Base-by-base conservation (phyloP, 116 monocot genomes). In the Posidonia oceanica region DNA sequence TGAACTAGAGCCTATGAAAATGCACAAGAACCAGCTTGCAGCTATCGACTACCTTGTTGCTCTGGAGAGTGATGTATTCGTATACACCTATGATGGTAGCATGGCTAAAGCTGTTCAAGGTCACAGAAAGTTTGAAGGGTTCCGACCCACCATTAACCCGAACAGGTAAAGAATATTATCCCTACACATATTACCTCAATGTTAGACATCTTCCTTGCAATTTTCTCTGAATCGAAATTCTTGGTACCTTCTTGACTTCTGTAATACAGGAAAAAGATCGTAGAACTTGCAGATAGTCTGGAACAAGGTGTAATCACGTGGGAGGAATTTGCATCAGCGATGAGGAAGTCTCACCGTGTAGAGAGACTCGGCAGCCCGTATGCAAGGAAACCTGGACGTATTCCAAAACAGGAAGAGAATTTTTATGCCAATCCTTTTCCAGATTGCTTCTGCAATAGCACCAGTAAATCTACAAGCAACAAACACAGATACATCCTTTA, bases 71-170 rank as follows among this genome's bases (percentile, higher is more conserved):
- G 96, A 96, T 61, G 92, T 89, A 1, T 96, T 96, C 51, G 79
- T 96, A n/a, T 96, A 87, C 56, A 96, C 85, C 7, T 91, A 89
- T n/a, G 85, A 89, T 63, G 96, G 96, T 0, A 91, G 88, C 69
- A 91, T 96, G 96, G 96, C 96, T 5, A 96, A 87, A 71, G 86
- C 87, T n/a, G 86, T 96, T 55, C 81, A 80, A 48, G 96, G 96
- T 7, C 89, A 91, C 68, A 69, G 96, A 57, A 79, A 69, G 71
- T 96, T 91, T 53, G 81, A 89, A 74, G 96, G 92, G 41, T 96
- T 96, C 53, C 71, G 72, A 5, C 80, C 84, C 72, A 91, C 91
- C 39, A 85, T 96, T 14, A 86, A 79, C 65, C 96, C 96, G 38
- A 85, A 96, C 76, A 91, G 66, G 71, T 37, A 64, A 39, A 41